Evolutionary conservation across 108 stramenopile species (phyloP).

Genomic region (Craspedostauros australis): DNA sequence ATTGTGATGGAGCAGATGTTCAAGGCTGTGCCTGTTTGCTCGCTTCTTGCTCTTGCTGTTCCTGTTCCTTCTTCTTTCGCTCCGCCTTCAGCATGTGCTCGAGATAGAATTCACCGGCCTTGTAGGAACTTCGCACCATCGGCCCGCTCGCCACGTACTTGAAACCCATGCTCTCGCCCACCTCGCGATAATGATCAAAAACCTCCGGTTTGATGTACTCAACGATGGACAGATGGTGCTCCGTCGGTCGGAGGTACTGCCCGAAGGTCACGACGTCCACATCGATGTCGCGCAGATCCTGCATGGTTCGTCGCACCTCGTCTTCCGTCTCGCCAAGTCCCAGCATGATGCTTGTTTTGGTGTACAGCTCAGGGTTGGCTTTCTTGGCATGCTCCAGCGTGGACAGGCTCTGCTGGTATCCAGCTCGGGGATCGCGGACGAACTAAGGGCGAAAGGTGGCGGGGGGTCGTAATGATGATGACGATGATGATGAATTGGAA

Average conservation of each 20-base stretch:
- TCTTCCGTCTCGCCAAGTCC: conserved; percentile 98
- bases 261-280: conserved; percentile 99
- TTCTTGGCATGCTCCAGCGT: conserved; percentile 89
- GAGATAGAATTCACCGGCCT: conserved; percentile 91
- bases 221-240: conserved; percentile 90
- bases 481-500: no score
- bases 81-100: conserved; percentile 87
- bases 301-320: conserved; percentile 93
- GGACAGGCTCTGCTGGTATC: conserved; percentile 85
- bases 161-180: conserved; percentile 94
- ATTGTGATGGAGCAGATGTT: no score
- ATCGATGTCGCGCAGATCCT: conserved; percentile 83
- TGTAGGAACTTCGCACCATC: conserved; percentile 92
- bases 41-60: no score
- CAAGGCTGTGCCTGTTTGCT: no score
- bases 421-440: conserved; percentile 91
- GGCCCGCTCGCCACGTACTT: conserved; percentile 97
- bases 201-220: conserved; percentile 96
- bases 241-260: conserved; percentile 96
- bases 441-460: conserved; percentile 21
- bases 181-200: conserved; percentile 75
- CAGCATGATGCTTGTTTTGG: conserved; percentile 96
- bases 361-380: conserved; percentile 70
- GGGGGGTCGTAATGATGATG: background rate
- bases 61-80: conserved; percentile 31